Evolutionary conservation across 352 stramenopile genomes (phyloP).

Genomic region (Phytophthora rubi): DNA sequence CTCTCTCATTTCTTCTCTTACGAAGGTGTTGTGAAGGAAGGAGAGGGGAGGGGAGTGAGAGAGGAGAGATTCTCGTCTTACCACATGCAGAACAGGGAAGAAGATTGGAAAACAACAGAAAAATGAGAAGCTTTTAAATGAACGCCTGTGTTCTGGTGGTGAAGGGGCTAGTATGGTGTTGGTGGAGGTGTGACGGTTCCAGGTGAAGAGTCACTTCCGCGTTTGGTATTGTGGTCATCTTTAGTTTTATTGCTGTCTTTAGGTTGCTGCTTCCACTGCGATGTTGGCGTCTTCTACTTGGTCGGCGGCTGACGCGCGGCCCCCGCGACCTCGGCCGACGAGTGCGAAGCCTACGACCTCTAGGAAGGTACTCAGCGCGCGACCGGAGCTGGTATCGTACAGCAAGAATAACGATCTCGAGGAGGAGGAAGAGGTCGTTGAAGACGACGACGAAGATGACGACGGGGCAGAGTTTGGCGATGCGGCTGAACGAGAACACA

Average conservation of each 20-base stretch:
- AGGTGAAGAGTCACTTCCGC: constrained; percentile 21
- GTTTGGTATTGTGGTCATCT: background rate
- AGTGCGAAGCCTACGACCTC: constrained; percentile 50
- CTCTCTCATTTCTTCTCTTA: background rate
- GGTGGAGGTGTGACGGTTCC: constrained; percentile 22
- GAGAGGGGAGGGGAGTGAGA: background rate
- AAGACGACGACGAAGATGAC: constrained; percentile 46
- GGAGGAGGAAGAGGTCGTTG: constrained; percentile 36
- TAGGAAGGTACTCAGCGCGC: constrained; percentile 15
- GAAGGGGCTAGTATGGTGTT: background rate
- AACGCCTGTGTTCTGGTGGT: constrained; percentile 12
- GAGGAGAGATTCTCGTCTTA: background rate
- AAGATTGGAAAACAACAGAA: constrained; percentile 21
- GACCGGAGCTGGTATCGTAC: constrained; percentile 27
- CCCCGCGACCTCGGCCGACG: constrained; percentile 44
- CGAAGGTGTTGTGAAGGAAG: background rate
- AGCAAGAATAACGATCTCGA: constrained; percentile 29
- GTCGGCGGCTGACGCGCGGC: constrained; percentile 19
- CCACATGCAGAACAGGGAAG: constrained; percentile 13
- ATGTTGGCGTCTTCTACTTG: constrained; percentile 29
- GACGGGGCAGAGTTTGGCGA: constrained; percentile 47
- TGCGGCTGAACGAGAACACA: constrained; percentile 33
- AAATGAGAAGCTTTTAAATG: constrained; percentile 31
- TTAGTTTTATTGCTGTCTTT: background rate
- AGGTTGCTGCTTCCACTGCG: background rate